Evolutionary conservation across 2,329 filamentous ascomycete species (phyloP), one percentile per base, ranked within the genome.

Genomic region (Epichloe sibirici): DNA sequence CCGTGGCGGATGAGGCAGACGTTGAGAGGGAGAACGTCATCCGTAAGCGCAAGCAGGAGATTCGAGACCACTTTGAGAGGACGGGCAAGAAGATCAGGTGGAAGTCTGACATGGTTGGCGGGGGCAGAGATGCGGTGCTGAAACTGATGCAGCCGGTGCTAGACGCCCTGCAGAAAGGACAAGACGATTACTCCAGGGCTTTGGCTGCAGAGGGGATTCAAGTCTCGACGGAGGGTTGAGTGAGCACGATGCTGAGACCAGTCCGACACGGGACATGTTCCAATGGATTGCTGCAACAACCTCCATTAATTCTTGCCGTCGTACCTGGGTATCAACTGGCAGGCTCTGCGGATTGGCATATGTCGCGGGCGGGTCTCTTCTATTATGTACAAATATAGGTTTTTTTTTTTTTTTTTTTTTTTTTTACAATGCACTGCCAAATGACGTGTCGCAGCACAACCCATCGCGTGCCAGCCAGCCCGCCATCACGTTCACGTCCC

Each of bases 1-100:
- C 85, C 15, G 87, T 96, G 1, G 87, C 86, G 0, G 77, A 81
- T 13, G 84, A 88, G 60, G 93, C 93, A 0, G 90, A 96, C 62
- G 74, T 73, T 51, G 86, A 88, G 56, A 78, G 88, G 34, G 74
- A 83, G 49, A 74, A 77, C n/a, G 74, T 81, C 51, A 79, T 94
- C 15, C 78, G 81, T 43, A 76, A 74, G 49, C 72, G 82, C 55
- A 88, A 85, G 68, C 76, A 79, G 57, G 82, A 90, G 60, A 85
- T 88, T 15, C 77, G 83, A 50, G 80, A 85, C 52, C 74, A 86
- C 53, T 85, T 83, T 59, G 76, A 86, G 61, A 77, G 77, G 56
- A 93, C 89, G 0, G 83, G 85, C 6, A 87, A 85, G 69, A 88
- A 85, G 68, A 74, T 85, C 28, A 79, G 79, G 54, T 82, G 86